Conservation (phyloP, 495 filamentous ascomycete species). For the Filosporella fistucella region DNA sequence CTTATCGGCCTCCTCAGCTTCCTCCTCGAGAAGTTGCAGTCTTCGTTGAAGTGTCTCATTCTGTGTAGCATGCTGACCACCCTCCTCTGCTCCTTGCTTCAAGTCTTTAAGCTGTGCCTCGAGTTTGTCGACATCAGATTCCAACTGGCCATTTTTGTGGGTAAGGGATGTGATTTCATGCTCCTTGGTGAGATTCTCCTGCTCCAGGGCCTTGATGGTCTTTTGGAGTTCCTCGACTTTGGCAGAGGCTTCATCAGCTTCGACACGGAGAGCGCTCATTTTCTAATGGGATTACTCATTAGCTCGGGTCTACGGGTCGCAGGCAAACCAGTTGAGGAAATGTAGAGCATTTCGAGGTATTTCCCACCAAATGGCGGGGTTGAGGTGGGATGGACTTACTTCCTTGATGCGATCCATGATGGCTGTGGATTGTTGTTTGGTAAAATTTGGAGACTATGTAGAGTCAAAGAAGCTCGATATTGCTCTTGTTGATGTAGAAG, state of each 20-base stretch:
- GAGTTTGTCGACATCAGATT: slow-evolving; percentile 84
- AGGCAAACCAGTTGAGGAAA: background rate
- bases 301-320: background rate
- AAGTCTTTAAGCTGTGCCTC: slow-evolving; percentile 70
- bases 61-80: slow-evolving; percentile 70
- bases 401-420: slow-evolving; percentile 76
- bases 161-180: slow-evolving; percentile 93
- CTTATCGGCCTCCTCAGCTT: slow-evolving; percentile 92
- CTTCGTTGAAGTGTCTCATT: slow-evolving; percentile 86
- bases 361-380: slow-evolving; percentile 21
- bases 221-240: slow-evolving; percentile 82
- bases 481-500: background rate
- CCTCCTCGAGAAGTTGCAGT: slow-evolving; percentile 93
- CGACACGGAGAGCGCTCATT: slow-evolving; percentile 87
- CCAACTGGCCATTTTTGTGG: slow-evolving; percentile 88
- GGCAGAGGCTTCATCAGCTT: slow-evolving; percentile 75
- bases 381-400: slow-evolving; percentile 47
- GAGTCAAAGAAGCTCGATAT: no score
- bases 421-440: slow-evolving; percentile 1
- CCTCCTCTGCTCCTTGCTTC: slow-evolving; percentile 73
- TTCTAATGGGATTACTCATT: slow-evolving; percentile 54
- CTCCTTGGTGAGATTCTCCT: slow-evolving; percentile 93
- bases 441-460: background rate
- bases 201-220: slow-evolving; percentile 85
- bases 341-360: background rate